Conservation (phyloP, 768 basidiomycete species). For the Pleurotus cornucopiae region DNA sequence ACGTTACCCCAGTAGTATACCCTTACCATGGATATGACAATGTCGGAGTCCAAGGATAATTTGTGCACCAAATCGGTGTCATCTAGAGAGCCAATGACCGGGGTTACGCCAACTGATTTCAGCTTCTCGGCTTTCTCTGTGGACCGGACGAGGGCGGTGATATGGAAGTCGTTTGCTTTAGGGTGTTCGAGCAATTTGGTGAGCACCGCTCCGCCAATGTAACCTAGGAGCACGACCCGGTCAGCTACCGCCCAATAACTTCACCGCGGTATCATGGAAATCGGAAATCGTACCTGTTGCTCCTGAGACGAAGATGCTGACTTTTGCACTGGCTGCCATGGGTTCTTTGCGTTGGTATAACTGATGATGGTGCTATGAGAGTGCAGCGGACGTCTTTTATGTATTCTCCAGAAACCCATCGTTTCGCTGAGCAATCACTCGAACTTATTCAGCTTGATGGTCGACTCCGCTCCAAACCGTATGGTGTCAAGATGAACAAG, state of each 20-base stretch:
- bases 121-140: slow-evolving; percentile 32
- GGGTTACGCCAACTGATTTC: slow-evolving; percentile 28
- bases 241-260: background rate
- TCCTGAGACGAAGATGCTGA: slow-evolving; percentile 41
- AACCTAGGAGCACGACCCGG: slow-evolving; percentile 29
- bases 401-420: background rate
- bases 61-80: slow-evolving; percentile 34
- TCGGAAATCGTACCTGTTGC: slow-evolving; percentile 34
- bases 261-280: background rate
- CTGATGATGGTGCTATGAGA: background rate
- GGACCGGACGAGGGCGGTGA: slow-evolving; percentile 43
- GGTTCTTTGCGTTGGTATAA: background rate
- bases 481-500: background rate
- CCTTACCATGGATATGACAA: slow-evolving; percentile 40
- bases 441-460: background rate
- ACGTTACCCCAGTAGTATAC: background rate
- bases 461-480: background rate
- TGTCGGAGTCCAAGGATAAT: slow-evolving; percentile 39
- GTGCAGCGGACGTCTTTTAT: background rate
- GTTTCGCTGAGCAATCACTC: background rate
- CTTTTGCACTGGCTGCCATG: background rate
- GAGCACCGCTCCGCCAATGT: slow-evolving; percentile 55
- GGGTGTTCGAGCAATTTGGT: slow-evolving; percentile 41
- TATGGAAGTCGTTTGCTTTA: slow-evolving; percentile 33
- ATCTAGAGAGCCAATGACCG: slow-evolving; percentile 35